These are phyloP conservation scores for Poa pratensis DNA, from an alignment of 176 grass and related monocot species.

Conservation along the genomic window DNA sequence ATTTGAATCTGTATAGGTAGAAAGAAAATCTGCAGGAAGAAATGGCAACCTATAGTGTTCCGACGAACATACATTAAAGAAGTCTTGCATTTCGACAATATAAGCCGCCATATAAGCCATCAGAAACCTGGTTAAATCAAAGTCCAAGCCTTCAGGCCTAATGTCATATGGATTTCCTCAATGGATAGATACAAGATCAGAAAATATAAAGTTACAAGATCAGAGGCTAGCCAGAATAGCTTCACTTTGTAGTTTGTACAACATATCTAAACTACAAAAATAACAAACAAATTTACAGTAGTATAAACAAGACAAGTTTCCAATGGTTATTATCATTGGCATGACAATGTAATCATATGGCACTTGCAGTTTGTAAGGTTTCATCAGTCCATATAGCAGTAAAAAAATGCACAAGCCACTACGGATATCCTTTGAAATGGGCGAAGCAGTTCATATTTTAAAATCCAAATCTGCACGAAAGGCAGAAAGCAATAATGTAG, in stretches of 20 bases:
- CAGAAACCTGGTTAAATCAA: background rate
- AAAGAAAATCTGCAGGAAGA: too few species aligned
- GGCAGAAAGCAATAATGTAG: background rate
- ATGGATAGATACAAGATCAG: background rate
- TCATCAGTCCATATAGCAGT: background rate
- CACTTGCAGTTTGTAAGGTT: constrained; percentile 32
- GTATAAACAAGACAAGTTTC: background rate
- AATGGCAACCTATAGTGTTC: background rate
- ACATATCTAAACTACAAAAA: background rate
- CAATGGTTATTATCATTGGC: constrained; percentile 8
- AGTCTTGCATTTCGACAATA: background rate
- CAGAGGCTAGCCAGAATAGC: too few species aligned
- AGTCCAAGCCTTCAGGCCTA: too few species aligned
- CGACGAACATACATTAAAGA: too few species aligned
- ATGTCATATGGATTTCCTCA: too few species aligned
- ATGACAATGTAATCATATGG: background rate
- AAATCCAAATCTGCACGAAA: background rate
- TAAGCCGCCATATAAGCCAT: background rate
- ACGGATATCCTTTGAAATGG: background rate
- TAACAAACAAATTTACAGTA: background rate
- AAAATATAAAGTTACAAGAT: background rate
- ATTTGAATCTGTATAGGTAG: background rate
- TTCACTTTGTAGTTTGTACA: background rate
- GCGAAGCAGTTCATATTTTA: too few species aligned
- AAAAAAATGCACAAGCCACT: background rate